Evolutionary conservation across 2,329 filamentous ascomycete genomes (phyloP).

Genomic region (Epichloe glyceriae): DNA sequence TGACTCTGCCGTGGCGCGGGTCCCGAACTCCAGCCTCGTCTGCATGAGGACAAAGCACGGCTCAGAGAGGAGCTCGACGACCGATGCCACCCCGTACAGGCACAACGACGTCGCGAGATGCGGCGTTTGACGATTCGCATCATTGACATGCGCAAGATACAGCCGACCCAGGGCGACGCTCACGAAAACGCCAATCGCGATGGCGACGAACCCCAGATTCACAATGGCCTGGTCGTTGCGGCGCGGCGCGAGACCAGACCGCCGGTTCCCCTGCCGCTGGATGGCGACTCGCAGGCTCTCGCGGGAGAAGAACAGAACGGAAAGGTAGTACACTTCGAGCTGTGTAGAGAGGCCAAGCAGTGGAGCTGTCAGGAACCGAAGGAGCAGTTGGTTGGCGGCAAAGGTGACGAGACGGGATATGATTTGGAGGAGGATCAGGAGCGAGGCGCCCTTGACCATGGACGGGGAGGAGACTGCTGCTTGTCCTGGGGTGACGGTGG

Average conservation of each 20-base stretch:
- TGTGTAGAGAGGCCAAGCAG: constrained; percentile 78
- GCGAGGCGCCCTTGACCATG: constrained; percentile 58
- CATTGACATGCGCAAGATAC: constrained; percentile 45
- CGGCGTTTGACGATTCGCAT: constrained; percentile 41
- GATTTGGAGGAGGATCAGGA: constrained; percentile 80
- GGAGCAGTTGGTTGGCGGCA: constrained; percentile 76
- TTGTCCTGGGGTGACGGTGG: background rate
- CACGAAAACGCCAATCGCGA: constrained; percentile 54
- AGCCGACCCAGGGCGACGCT: constrained; percentile 50
- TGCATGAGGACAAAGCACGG: constrained; percentile 84
- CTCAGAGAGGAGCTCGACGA: constrained; percentile 71
- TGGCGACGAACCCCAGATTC: constrained; percentile 75
- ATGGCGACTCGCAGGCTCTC: constrained; percentile 87
- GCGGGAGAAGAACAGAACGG: constrained; percentile 85
- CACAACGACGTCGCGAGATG: constrained; percentile 44
- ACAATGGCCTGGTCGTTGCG: constrained; percentile 59
- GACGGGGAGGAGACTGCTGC: constrained; percentile 11
- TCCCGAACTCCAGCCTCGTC: constrained; percentile 64
- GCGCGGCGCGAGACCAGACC: background rate
- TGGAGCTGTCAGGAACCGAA: constrained; percentile 76
- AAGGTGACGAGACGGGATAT: constrained; percentile 83
- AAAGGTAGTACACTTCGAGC: constrained; percentile 84
- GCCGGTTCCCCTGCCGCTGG: constrained; percentile 50
- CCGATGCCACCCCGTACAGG: constrained; percentile 42
- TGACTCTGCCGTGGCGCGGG: constrained; percentile 74